phyloP scores from a whole-genome alignment of 805 yeast species.

The Hanseniaspora nectarophila region DNA sequence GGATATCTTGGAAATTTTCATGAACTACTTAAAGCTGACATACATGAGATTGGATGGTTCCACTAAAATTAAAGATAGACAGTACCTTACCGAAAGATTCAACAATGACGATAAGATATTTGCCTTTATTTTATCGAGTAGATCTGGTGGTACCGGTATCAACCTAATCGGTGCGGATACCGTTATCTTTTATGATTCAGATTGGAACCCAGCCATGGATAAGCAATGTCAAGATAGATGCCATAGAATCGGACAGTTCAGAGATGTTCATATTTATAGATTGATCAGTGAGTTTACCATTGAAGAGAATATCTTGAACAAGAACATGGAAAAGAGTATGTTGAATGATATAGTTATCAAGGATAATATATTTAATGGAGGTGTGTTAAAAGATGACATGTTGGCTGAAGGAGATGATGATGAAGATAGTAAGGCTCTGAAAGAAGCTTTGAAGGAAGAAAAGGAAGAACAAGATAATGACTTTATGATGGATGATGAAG shows the following conservation, averaged over 20 bases:
- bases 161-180: conserved; percentile 98
- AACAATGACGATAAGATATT: conserved; percentile 77
- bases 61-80: conserved; percentile 94
- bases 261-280: conserved; percentile 95
- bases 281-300: conserved; percentile 93
- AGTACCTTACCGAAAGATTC: conserved; percentile 81
- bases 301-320: conserved; percentile 83
- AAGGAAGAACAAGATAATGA: conserved; percentile 54
- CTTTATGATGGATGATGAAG: conserved; percentile 72
- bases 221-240: conserved; percentile 98
- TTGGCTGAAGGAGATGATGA: conserved; percentile 64
- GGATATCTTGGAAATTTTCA: conserved; percentile 82
- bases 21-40: conserved; percentile 87
- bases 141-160: conserved; percentile 98
- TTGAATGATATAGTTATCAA: conserved; percentile 91
- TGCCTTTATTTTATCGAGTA: conserved; percentile 81
- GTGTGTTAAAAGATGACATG: conserved; percentile 80
- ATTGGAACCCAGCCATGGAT: conserved; percentile 99
- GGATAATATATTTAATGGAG: conserved; percentile 97
- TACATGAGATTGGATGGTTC: conserved; percentile 96
- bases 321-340: conserved; percentile 89
- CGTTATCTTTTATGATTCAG: conserved; percentile 93
- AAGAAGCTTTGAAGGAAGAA: conserved; percentile 59
- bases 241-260: conserved; percentile 95
- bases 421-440: conserved; percentile 75